phyloP scores from a whole-genome alignment of 345 rosid species.

The Populus tremula region DNA sequence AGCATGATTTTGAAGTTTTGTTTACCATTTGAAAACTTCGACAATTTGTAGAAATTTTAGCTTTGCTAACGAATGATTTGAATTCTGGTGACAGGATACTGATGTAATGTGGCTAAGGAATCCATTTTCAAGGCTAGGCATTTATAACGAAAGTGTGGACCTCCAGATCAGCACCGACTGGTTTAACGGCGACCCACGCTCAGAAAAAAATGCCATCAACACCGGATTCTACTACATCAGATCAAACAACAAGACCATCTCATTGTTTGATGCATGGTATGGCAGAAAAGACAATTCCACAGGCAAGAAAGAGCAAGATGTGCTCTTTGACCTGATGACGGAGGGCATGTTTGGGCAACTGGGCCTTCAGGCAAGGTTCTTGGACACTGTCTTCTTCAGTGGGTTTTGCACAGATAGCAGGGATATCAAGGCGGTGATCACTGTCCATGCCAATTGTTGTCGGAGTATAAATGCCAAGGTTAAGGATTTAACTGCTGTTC shows the following conservation, averaged over 20 bases:
- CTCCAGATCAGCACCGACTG: conserved; percentile 25
- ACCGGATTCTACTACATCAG: conserved; percentile 20
- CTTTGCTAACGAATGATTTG: background rate
- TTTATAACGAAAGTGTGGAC: conserved; percentile 13
- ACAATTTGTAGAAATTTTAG: background rate
- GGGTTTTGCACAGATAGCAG: conserved; percentile 28
- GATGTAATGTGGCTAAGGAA: conserved; percentile 33
- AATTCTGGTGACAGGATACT: conserved; percentile 8
- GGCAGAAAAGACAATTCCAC: conserved; percentile 17
- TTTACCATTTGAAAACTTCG: background rate
- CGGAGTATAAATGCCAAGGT: conserved; percentile 27
- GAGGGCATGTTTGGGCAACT: conserved; percentile 1
- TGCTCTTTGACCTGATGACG: background rate
- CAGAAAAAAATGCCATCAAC: conserved; percentile 19
- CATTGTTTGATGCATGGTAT: conserved; percentile 26
- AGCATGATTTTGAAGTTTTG: no score
- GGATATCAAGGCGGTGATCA: conserved; percentile 10
- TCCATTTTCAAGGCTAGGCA: conserved; percentile 21
- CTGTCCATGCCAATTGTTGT: conserved; percentile 32
- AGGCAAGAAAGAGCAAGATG: conserved; percentile 31
- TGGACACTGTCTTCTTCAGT: conserved; percentile 23
- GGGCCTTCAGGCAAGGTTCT: conserved; percentile 13
- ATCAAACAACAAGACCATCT: conserved; percentile 30
- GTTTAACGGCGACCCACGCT: conserved; percentile 19
- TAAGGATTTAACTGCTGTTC: conserved; percentile 13